Conservation (phyloP, 371 early-diverging fungal species). For the Mortierella sp. region DNA sequence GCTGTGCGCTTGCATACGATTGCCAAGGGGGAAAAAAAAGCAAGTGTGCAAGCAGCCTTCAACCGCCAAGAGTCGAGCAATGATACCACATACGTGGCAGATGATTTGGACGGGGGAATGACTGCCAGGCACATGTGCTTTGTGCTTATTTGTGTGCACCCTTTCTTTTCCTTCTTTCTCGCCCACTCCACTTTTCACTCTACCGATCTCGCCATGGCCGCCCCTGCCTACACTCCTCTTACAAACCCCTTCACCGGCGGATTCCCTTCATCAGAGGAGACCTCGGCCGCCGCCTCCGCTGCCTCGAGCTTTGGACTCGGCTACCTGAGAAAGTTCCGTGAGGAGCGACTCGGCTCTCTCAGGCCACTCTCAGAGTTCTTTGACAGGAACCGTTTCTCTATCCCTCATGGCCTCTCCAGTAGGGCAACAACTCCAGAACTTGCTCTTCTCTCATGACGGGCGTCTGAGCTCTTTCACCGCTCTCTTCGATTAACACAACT, state of each 20-base stretch:
- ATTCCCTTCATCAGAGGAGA: conserved; percentile 38
- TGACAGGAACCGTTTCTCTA: conserved; percentile 68
- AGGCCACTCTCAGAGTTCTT: conserved; percentile 71
- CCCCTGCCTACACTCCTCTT: conserved; percentile 51
- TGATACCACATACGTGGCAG: too few species aligned
- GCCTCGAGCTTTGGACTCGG: conserved; percentile 38
- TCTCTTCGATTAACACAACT: background rate
- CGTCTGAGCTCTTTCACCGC: background rate
- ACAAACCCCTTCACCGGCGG: conserved; percentile 45
- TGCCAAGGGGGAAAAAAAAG: too few species aligned
- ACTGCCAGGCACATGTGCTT: background rate
- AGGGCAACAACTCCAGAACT: conserved; percentile 5
- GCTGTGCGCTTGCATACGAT: too few species aligned
- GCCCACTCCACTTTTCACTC: background rate
- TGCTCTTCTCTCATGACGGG: background rate
- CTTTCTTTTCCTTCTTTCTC: background rate
- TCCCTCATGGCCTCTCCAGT: conserved; percentile 67
- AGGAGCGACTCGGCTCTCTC: conserved; percentile 54
- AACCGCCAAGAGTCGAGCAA: too few species aligned
- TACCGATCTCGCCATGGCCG: conserved; percentile 25
- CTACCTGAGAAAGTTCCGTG: conserved; percentile 41
- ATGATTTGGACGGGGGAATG: too few species aligned
- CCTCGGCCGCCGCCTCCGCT: conserved; percentile 20
- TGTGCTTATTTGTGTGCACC: background rate
- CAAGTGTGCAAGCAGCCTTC: too few species aligned